These are phyloP conservation scores for Schwanniomyces occidentalis DNA, from an alignment of 805 yeast species.

Conservation along the genomic window DNA sequence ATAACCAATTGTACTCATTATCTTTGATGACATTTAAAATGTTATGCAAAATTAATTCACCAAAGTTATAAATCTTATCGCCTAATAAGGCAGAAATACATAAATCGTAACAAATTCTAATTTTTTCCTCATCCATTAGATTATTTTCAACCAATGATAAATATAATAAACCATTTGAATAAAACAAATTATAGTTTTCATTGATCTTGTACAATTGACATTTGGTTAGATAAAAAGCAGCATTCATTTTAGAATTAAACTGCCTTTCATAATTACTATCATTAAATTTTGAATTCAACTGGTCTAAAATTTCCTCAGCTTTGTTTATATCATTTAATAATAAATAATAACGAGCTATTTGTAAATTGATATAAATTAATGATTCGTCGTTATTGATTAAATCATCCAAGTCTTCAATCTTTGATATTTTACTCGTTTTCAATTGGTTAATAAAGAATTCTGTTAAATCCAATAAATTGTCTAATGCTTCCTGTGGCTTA, in stretches of 20 bases:
- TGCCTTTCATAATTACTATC: slow-evolving; percentile 23
- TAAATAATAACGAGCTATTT: slow-evolving; percentile 72
- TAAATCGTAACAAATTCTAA: slow-evolving; percentile 66
- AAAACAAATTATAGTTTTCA: slow-evolving; percentile 78
- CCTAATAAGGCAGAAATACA: slow-evolving; percentile 87
- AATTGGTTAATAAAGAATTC: slow-evolving; percentile 22
- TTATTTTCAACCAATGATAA: slow-evolving; percentile 66
- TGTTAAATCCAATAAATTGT: slow-evolving; percentile 37
- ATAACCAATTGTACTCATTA: slow-evolving; percentile 65
- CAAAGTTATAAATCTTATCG: slow-evolving; percentile 90
- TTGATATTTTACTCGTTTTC: slow-evolving; percentile 29
- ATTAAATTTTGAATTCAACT: slow-evolving; percentile 59
- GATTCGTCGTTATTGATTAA: slow-evolving; percentile 54
- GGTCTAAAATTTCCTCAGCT: slow-evolving; percentile 69
- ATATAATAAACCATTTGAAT: slow-evolving; percentile 77
- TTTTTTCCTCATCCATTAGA: slow-evolving; percentile 36
- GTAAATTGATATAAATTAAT: slow-evolving; percentile 50
- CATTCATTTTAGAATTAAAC: slow-evolving; percentile 58
- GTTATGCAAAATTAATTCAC: slow-evolving; percentile 90
- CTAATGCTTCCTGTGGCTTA: slow-evolving; percentile 27
- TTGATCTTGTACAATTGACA: slow-evolving; percentile 73
- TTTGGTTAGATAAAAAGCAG: slow-evolving; percentile 79
- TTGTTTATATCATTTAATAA: slow-evolving; percentile 51
- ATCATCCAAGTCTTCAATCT: slow-evolving; percentile 25
- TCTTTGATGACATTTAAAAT: slow-evolving; percentile 55